Percentiles rank a stretch among this genome's conserved stretches.
Conservation (phyloP, 148 eudicot species). For the Silene uniflora region DNA sequence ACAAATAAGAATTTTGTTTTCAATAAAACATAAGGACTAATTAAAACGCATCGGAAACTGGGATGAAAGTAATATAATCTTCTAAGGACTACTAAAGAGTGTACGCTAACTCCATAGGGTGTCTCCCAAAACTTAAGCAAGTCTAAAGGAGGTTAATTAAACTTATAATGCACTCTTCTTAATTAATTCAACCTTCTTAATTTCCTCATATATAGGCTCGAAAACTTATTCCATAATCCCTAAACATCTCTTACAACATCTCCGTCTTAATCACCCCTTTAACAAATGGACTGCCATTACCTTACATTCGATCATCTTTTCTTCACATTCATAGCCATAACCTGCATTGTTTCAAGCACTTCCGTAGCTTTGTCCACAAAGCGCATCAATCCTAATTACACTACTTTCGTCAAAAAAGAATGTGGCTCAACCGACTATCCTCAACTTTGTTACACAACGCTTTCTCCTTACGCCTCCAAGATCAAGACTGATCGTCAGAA, state of each 20-base stretch:
- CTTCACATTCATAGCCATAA: not conserved
- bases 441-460: slow-evolving; percentile 3
- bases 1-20: too few species aligned
- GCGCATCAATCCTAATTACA: not conserved
- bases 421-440: slow-evolving; percentile 20
- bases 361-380: slow-evolving; percentile 7
- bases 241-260: not conserved
- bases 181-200: slow-evolving; percentile 6
- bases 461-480: slow-evolving; percentile 23
- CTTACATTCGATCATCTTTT: not conserved
- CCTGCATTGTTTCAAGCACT: not conserved
- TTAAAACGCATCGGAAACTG: not conserved
- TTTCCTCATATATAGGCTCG: not conserved
- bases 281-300: not conserved
- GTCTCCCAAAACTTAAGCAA: slow-evolving; percentile 6
- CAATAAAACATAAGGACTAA: not conserved
- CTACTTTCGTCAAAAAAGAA: slow-evolving; percentile 9
- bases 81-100: not conserved
- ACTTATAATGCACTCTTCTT: not conserved
- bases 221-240: not conserved
- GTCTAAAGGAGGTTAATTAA: not conserved
- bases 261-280: not conserved
- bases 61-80: not conserved
- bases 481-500: slow-evolving; percentile 6
- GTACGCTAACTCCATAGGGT: not conserved